Conservation (phyloP, 169 alveolate species). For the Plasmodium billcollinsi region DNA sequence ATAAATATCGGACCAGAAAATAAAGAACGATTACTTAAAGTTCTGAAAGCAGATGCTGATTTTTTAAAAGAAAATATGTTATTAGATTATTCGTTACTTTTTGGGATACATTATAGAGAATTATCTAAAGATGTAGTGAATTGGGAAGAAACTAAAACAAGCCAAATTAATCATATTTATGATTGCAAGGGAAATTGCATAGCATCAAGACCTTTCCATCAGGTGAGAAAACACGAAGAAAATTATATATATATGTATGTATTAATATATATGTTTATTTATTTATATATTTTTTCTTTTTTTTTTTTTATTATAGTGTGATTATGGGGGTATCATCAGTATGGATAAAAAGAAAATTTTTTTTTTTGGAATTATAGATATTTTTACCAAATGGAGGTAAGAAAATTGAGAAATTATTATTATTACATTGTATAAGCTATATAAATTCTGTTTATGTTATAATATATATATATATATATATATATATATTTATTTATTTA, state of each 20-base stretch:
- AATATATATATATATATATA: not conserved
- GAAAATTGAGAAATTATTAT: not conserved
- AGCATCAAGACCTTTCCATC: conserved; percentile 45
- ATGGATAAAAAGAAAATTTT: conserved; percentile 73
- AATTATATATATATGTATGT: not conserved
- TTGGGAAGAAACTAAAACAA: conserved; percentile 78
- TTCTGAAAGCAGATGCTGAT: conserved; percentile 87
- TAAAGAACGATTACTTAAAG: conserved; percentile 81
- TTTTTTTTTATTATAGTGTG: conserved; percentile 3
- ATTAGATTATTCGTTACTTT: conserved; percentile 93
- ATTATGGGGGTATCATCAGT: conserved; percentile 67
- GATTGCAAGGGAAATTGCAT: conserved; percentile 46
- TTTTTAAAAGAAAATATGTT: conserved; percentile 88
- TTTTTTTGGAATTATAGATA: conserved; percentile 84
- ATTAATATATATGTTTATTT: not conserved
- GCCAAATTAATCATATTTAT: conserved; percentile 22
- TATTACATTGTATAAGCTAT: not conserved
- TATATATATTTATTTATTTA: not conserved
- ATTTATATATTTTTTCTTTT: not conserved
- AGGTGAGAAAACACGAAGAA: conserved; percentile 1
- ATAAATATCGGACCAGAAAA: conserved; percentile 83
- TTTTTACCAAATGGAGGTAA: conserved; percentile 83
- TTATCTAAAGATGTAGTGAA: conserved; percentile 77
- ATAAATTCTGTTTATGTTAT: not conserved
- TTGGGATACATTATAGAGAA: conserved; percentile 91